Evolutionary conservation across 2,329 filamentous ascomycete species (phyloP).

Genomic region (Sarocladium oryzae): DNA sequence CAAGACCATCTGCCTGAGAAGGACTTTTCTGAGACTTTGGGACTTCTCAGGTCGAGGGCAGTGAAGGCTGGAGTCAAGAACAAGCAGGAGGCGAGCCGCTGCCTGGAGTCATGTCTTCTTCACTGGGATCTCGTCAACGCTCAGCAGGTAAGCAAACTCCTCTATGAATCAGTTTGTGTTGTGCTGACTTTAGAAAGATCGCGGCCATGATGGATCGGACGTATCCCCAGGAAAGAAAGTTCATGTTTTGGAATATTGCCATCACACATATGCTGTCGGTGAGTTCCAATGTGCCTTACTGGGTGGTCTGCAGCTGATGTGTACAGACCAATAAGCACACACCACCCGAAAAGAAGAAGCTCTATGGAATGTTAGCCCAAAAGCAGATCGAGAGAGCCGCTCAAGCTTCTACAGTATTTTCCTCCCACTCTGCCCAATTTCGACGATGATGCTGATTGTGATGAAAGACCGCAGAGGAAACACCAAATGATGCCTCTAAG

Average conservation of each 20-base stretch:
- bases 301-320: not conserved
- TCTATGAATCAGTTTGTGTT: not conserved
- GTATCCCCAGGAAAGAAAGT: constrained; percentile 39
- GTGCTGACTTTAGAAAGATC: constrained; percentile 34
- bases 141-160: constrained; percentile 39
- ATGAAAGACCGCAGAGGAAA: not conserved
- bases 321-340: constrained; percentile 39
- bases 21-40: constrained; percentile 41
- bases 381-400: constrained; percentile 47
- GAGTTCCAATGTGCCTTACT: constrained; percentile 16
- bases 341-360: constrained; percentile 40
- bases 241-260: constrained; percentile 49
- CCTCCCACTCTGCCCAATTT: too few species aligned
- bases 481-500: constrained; percentile 16
- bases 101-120: constrained; percentile 45
- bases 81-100: constrained; percentile 33
- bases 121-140: constrained; percentile 51
- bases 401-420: constrained; percentile 37
- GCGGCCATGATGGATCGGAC: constrained; percentile 46
- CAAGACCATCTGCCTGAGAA: constrained; percentile 29
- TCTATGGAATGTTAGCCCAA: constrained; percentile 44
- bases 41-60: constrained; percentile 40
- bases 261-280: constrained; percentile 49
- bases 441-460: not conserved
- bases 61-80: constrained; percentile 48